A percentile compares a stretch with the other conserved stretches of the same genome.
Conservation (phyloP, 164 flowering plant genomes). For the Sedum album region DNA sequence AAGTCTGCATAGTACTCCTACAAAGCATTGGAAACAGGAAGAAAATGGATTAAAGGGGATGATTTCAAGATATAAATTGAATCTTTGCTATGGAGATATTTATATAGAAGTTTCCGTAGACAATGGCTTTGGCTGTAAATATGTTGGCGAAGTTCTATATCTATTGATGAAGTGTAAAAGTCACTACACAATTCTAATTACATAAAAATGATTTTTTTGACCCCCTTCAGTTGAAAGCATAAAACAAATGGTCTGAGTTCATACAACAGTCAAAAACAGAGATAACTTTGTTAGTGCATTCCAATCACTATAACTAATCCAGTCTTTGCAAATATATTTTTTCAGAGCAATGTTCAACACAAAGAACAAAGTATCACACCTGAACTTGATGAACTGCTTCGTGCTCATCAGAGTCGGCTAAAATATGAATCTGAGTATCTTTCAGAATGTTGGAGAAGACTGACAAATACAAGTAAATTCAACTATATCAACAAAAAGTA, state of each 20-base stretch:
- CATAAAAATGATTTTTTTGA: too few relatives aligned
- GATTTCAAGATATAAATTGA: background rate
- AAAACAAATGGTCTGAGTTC: background rate
- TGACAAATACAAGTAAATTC: slow-evolving; percentile 20
- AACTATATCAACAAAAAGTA: background rate
- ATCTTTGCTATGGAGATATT: background rate
- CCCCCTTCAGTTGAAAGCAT: background rate
- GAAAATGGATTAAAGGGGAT: background rate
- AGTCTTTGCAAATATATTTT: background rate
- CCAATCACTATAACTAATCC: background rate
- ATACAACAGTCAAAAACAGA: background rate
- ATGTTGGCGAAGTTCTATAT: too few relatives aligned
- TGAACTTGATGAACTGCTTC: slow-evolving; percentile 96
- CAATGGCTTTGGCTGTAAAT: background rate
- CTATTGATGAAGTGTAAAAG: too few relatives aligned
- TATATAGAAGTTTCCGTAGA: background rate
- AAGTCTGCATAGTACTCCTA: slow-evolving; percentile 97
- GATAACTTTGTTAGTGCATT: background rate
- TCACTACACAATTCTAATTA: too few relatives aligned
- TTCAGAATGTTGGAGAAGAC: slow-evolving; percentile 92
- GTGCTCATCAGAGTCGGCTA: slow-evolving; percentile 95
- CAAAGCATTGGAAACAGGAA: slow-evolving; percentile 15
- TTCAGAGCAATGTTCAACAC: background rate
- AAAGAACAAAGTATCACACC: slow-evolving; percentile 27
- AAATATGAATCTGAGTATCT: slow-evolving; percentile 72